phyloP scores from a whole-genome alignment of 2,329 filamentous ascomycete genomes.

The Trichoderma atroviride region DNA sequence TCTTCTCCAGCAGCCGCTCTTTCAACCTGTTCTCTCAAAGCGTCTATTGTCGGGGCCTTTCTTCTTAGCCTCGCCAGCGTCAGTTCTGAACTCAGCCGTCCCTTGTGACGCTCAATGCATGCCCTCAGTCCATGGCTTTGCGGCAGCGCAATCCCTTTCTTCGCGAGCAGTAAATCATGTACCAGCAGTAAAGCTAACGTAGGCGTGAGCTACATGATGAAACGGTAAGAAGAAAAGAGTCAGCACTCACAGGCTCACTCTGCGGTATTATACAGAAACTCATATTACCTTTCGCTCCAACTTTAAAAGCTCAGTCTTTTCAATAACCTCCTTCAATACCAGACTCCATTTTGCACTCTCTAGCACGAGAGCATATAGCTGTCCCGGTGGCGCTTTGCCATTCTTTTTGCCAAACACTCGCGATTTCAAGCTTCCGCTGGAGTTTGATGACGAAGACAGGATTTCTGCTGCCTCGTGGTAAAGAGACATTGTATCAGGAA shows the following conservation, averaged over 20 bases:
- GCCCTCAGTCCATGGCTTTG: slow-evolving; percentile 75
- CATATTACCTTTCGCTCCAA: slow-evolving; percentile 76
- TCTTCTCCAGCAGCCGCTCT: slow-evolving; percentile 52
- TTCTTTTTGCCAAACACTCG: slow-evolving; percentile 75
- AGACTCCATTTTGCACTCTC: slow-evolving; percentile 91
- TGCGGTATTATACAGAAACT: background rate
- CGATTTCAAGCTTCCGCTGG: slow-evolving; percentile 83
- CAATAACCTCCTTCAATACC: slow-evolving; percentile 86
- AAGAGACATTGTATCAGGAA: slow-evolving; percentile 70
- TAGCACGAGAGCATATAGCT: slow-evolving; percentile 83
- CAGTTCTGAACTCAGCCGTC: slow-evolving; percentile 78
- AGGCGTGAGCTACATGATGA: slow-evolving; percentile 70
- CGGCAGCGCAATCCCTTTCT: slow-evolving; percentile 80
- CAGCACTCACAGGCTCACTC: background rate
- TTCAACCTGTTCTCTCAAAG: slow-evolving; percentile 63
- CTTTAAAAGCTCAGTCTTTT: slow-evolving; percentile 73
- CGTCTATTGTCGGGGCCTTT: slow-evolving; percentile 68
- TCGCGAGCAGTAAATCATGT: slow-evolving; percentile 83
- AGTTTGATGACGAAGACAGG: slow-evolving; percentile 56
- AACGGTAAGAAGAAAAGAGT: background rate
- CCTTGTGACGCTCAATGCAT: slow-evolving; percentile 78
- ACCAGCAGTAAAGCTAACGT: slow-evolving; percentile 77
- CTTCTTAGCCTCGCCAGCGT: slow-evolving; percentile 75
- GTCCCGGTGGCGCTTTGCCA: slow-evolving; percentile 75
- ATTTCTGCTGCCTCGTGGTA: slow-evolving; percentile 89